These are phyloP conservation scores for Ustulina deusta DNA, from an alignment of 2,329 filamentous ascomycete genomes.

Conservation along the genomic window DNA sequence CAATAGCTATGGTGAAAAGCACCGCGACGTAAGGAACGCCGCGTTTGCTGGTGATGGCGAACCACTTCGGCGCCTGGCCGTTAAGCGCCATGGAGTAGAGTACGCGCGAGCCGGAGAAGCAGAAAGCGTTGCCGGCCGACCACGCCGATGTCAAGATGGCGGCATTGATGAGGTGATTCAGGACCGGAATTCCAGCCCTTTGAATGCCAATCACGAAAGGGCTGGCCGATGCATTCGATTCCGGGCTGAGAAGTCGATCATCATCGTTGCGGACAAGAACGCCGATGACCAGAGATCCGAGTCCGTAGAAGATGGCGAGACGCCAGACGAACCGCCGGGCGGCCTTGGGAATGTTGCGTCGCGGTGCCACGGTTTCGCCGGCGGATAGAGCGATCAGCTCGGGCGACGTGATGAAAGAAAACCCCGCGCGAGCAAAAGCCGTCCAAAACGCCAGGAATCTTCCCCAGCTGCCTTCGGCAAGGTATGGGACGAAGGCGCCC, in stretches of 20 bases:
- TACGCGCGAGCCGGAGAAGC: conserved; percentile 76
- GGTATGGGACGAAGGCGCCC: conserved; percentile 61
- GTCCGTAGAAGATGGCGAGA: conserved; percentile 72
- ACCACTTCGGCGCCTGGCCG: conserved; percentile 73
- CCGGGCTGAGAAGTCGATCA: conserved; percentile 65
- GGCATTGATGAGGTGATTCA: conserved; percentile 76
- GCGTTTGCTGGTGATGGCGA: conserved; percentile 68
- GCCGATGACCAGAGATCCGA: conserved; percentile 71
- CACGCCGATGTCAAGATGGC: conserved; percentile 75
- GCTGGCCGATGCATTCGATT: conserved; percentile 70
- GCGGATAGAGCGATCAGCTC: conserved; percentile 74
- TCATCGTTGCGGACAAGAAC: conserved; percentile 75
- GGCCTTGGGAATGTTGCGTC: conserved; percentile 74
- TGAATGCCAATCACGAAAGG: conserved; percentile 77
- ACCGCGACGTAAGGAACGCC: conserved; percentile 71
- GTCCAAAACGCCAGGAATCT: conserved; percentile 70
- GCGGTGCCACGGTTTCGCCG: conserved; percentile 73
- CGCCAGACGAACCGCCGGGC: conserved; percentile 72
- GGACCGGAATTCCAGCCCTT: conserved; percentile 69
- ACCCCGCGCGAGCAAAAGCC: conserved; percentile 68
- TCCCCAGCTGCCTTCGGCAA: conserved; percentile 60
- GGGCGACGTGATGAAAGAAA: conserved; percentile 71
- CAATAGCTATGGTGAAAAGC: conserved; percentile 68
- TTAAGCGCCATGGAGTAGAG: conserved; percentile 76
- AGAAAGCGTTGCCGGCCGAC: conserved; percentile 71